Percentiles rank a stretch among this genome's conserved stretches.
These are phyloP conservation scores for Jacaranda mimosifolia DNA, from an alignment of 257 asterid genomes.

Conservation along the genomic window DNA sequence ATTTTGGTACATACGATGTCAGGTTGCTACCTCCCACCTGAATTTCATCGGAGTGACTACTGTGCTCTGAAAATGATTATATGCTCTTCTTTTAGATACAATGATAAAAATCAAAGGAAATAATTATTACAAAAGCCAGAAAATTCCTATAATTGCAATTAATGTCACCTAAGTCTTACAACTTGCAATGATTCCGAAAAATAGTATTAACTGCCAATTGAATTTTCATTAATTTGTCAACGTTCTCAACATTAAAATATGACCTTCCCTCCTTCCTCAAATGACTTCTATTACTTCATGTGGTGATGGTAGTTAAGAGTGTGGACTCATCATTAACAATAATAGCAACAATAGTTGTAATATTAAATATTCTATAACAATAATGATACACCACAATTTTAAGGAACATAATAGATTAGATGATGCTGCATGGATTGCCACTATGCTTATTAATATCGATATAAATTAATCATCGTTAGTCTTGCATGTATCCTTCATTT, in stretches of 20 bases:
- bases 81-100: too few species aligned
- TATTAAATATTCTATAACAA: not conserved
- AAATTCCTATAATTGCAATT: slow-evolving; percentile 15
- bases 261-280: not conserved
- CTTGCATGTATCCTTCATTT: too few species aligned
- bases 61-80: too few species aligned
- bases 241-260: slow-evolving; percentile 10
- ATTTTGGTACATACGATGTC: too few species aligned
- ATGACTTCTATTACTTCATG: not conserved
- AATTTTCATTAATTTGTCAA: slow-evolving; percentile 6
- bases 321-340: too few species aligned
- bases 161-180: slow-evolving; percentile 13
- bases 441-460: too few species aligned
- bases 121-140: slow-evolving; percentile 2
- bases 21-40: too few species aligned
- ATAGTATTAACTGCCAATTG: not conserved
- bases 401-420: too few species aligned
- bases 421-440: too few species aligned
- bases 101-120: not conserved
- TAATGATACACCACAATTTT: too few species aligned
- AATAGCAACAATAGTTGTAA: not conserved
- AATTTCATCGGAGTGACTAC: too few species aligned
- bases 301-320: not conserved
- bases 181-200: slow-evolving; percentile 6
- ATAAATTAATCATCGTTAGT: too few species aligned